These are phyloP conservation scores for Nitzschia palea DNA, from an alignment of 108 stramenopile genomes.

Conservation along the genomic window DNA sequence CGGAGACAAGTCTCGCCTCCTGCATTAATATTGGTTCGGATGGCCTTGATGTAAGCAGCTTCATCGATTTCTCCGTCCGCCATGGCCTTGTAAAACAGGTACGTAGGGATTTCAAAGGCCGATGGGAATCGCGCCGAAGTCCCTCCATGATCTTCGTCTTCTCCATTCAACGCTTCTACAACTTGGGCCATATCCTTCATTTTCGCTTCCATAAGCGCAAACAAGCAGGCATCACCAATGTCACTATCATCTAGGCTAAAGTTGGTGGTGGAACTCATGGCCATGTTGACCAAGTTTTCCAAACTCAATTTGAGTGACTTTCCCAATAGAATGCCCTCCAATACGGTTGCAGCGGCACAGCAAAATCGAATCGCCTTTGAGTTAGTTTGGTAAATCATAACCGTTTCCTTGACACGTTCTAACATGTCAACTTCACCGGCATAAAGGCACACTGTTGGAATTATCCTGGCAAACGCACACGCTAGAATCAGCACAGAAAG, in stretches of 20 bases:
- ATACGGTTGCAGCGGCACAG: conserved; percentile 9
- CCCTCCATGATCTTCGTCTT: conserved; percentile 8
- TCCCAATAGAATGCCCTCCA: conserved; percentile 21
- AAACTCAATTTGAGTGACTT: conserved; percentile 1
- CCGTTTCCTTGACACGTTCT: conserved; percentile 20
- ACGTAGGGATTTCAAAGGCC: conserved; percentile 14
- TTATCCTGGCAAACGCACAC: conserved; percentile 5
- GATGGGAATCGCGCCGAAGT: conserved; percentile 10
- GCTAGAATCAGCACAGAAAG: conserved; percentile 7
- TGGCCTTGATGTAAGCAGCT: conserved; percentile 5
- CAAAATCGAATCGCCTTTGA: conserved; percentile 23
- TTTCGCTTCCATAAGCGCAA: conserved; percentile 17
- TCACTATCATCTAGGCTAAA: conserved; percentile 2
- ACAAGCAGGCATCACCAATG: conserved; percentile 20
- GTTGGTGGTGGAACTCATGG: conserved; percentile 4
- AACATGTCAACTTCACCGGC: conserved; percentile 20
- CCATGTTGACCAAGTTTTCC: conserved; percentile 10
- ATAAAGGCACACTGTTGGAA: conserved; percentile 18
- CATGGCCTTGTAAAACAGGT: conserved; percentile 22
- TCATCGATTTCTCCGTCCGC: conserved; percentile 10
- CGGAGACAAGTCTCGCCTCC: conserved; percentile 16
- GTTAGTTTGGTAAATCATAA: conserved; percentile 24
- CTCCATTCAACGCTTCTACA: conserved; percentile 2
- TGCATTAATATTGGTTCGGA: conserved; percentile 18
- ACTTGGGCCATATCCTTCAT: conserved; percentile 10